Evolutionary conservation across 352 stramenopile genomes (phyloP).

Genomic region (Phytopythium cucurbitacearum): DNA sequence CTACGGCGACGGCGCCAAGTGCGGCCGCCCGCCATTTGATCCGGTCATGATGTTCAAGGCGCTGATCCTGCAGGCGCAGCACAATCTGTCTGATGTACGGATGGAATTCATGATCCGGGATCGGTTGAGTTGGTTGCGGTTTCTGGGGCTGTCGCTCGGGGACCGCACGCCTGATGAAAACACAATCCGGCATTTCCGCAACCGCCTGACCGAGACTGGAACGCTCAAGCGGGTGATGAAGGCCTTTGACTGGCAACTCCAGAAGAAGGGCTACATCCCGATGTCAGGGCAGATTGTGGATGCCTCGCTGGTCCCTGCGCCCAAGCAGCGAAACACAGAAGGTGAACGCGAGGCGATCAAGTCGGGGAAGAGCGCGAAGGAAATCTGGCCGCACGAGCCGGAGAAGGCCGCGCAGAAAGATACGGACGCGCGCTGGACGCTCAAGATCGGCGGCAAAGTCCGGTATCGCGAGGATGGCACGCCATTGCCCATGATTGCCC

Average conservation of each 20-base stretch:
- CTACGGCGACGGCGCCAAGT: slow-evolving; percentile 4
- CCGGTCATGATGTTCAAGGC: slow-evolving; percentile 5
- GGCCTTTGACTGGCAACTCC: slow-evolving; percentile 5
- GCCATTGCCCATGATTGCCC: slow-evolving; percentile 5
- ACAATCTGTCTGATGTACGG: slow-evolving; percentile 6
- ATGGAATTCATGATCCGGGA: slow-evolving; percentile 6
- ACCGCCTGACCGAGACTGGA: slow-evolving; percentile 5
- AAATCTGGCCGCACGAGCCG: slow-evolving; percentile 5
- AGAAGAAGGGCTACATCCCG: slow-evolving; percentile 5
- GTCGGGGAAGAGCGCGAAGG: slow-evolving; percentile 4
- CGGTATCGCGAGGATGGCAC: slow-evolving; percentile 5
- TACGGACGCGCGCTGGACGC: slow-evolving; percentile 4
- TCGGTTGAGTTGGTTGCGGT: slow-evolving; percentile 5
- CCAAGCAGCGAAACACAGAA: slow-evolving; percentile 5
- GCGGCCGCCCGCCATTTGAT: slow-evolving; percentile 4
- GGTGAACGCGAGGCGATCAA: slow-evolving; percentile 5
- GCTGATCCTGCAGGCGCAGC: slow-evolving; percentile 4
- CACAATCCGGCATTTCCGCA: slow-evolving; percentile 5
- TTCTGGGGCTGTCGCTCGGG: slow-evolving; percentile 4
- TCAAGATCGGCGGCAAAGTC: slow-evolving; percentile 5
- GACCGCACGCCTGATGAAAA: slow-evolving; percentile 5
- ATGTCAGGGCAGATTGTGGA: slow-evolving; percentile 5
- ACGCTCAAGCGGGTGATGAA: slow-evolving; percentile 5
- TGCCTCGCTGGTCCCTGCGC: slow-evolving; percentile 4
- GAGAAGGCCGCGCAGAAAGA: slow-evolving; percentile 5